Conservation (phyloP, 1,284 basidiomycete species). For the Pascua guehoae region DNA sequence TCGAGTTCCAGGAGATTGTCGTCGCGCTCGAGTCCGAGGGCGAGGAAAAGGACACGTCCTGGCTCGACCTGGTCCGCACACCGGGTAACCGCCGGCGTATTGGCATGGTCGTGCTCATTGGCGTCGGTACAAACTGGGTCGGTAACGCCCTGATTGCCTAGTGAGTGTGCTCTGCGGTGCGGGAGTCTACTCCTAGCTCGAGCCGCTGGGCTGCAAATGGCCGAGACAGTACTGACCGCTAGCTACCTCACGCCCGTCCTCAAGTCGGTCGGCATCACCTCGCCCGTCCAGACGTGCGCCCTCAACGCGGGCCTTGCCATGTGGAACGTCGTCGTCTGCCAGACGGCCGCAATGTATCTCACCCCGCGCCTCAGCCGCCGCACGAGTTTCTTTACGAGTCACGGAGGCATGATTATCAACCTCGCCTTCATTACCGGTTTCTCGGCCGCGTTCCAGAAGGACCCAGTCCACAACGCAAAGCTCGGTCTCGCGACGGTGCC, state of each 20-base stretch:
- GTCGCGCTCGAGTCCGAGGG: slow-evolving; percentile 27
- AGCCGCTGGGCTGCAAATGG: neutral
- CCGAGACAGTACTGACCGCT: neutral
- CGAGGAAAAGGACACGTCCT: slow-evolving; percentile 16
- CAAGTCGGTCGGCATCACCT: slow-evolving; percentile 4
- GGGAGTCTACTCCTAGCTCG: slow-evolving; percentile 1
- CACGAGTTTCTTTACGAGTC: slow-evolving; percentile 9
- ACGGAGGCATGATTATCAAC: slow-evolving; percentile 9
- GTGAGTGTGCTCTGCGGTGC: slow-evolving; percentile 19
- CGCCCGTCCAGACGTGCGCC: slow-evolving; percentile 25
- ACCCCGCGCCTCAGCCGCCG: slow-evolving; percentile 3
- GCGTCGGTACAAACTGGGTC: slow-evolving; percentile 54
- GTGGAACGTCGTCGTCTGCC: slow-evolving; percentile 22
- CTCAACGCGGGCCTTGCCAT: slow-evolving; percentile 26
- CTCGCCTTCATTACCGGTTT: slow-evolving; percentile 6
- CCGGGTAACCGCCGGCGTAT: slow-evolving; percentile 35
- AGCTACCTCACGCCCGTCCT: slow-evolving; percentile 27
- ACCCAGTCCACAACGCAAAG: slow-evolving; percentile 6
- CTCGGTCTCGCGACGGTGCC: slow-evolving; percentile 8
- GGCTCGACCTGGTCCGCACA: slow-evolving; percentile 34
- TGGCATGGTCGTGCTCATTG: slow-evolving; percentile 47
- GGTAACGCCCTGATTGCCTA: slow-evolving; percentile 47
- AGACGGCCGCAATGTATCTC: slow-evolving; percentile 8
- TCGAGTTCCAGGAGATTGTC: slow-evolving; percentile 32
- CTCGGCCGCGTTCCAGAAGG: slow-evolving; percentile 6